Evolutionary conservation across 2,329 filamentous ascomycete genomes (phyloP), one percentile per base, ranked within the genome.

Genomic region (Aspergillus pseudoterreus): DNA sequence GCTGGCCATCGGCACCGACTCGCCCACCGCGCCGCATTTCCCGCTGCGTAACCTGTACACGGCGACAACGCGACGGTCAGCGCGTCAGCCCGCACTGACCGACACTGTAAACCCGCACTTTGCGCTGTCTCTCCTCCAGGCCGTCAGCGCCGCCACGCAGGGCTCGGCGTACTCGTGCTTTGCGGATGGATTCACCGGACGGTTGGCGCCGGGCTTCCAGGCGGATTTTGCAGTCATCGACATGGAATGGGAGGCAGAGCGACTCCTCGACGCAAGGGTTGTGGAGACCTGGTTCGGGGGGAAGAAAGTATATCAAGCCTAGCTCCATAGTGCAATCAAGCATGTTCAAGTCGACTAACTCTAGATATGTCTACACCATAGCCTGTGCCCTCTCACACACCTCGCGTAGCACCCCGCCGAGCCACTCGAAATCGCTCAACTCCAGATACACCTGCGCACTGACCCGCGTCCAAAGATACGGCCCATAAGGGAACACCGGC

Each of bases 371-470:
- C 41, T 50, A 39, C 35, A 33, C 14, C 35, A 17, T 36, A 45
- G 22, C 30, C n/a, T n/a, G 47, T 79, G 80, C 78, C 57, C 78
- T 71, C 39, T 75, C 74, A 61, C 80, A 84, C 4, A 88, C 59
- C 32, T 75, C 72, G 64, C 81, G 80, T 62, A 94, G 68, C 8
- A 80, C 73, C 46, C 75, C 65, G 0, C 78, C 88, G 4, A 80
- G 79, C 81, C 82, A 88, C 65, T 86, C 82, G 64, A 94, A 96
- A 69, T 96, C 91, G 11, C 78, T 77, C 57, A 86, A 67, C 22
- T 90, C 89, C n/a, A 96, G 71, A 66, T 94, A 97, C 0, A 94
- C 80, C 76, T 96, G 91, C 12, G 82, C 89, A 65, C 87, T 91
- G 44, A 95, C 63, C 45, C 92, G 76, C 0, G 80, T 76, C 87